Base-by-base conservation (phyloP, 1,139 yeast genomes). In the Suhomyces terraborum region DNA sequence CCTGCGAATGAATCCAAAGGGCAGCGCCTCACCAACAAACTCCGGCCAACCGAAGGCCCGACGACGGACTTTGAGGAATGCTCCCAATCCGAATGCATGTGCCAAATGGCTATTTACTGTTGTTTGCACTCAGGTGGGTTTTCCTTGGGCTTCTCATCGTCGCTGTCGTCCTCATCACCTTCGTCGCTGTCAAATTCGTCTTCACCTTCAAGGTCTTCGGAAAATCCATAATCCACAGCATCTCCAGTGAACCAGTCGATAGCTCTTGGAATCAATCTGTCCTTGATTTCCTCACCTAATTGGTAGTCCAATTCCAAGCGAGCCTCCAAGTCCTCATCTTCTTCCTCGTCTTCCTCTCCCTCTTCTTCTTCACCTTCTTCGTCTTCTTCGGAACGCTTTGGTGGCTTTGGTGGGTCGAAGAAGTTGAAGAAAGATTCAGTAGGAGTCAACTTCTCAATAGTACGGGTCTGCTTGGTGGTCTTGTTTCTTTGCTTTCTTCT, bases 211-310 rank as follows among this genome's bases (percentile, higher is more conserved):
- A 64, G 64, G 35, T 69, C 76, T 36, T 67, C 75, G 20, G 72
- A 69, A 56, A 63, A 74, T 27, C 73, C 80, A 51, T 66, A 76
- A 40, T 76, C 80, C 45, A 91, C 79, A n/a, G 98, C 98, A 53
- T 86, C 89, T 38, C 98, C 98, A 13, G 98, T 91, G 64, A 88
- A 93, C 98, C 98, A 93, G 66, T 91, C 97, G 56, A 93, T 80
- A 42, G 98, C 98, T 58, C 96, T 82, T 50, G 98, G 97, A 53
- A 93, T 85, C 62, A 93, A 79, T 65, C 94, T 84, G 64, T 94
- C 98, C 73, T 94, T 93, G 64, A 93, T 82, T 59, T 89, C 94
- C 68, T 93, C 99, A 48, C 98, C 99, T 52, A 91, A 75, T 61
- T 91, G 95, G 70, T 93, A 94, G 68, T 93, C 99, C 57, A 87